phyloP scores from a whole-genome alignment of 441 rosid genomes.

The Theobroma grandiflorum region DNA sequence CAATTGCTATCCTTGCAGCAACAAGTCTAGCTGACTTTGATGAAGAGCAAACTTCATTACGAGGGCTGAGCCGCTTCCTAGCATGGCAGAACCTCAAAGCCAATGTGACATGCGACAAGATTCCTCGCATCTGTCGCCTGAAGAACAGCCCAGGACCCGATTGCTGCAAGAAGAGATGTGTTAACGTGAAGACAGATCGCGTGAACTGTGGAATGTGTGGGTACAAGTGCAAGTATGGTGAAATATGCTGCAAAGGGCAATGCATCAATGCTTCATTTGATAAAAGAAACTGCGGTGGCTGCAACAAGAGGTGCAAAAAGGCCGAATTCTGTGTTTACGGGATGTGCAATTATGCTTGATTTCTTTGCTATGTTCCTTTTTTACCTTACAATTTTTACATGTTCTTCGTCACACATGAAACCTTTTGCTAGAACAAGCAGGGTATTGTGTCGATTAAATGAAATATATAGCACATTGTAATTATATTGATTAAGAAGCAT shows the following conservation, averaged over 20 bases:
- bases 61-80: background rate
- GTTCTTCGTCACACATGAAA: too few relatives aligned
- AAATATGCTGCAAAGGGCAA: slow-evolving; percentile 43
- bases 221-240: slow-evolving; percentile 47
- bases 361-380: background rate
- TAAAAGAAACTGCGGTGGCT: slow-evolving; percentile 44
- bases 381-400: too few relatives aligned
- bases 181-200: slow-evolving; percentile 33
- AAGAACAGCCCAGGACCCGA: slow-evolving; percentile 23
- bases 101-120: background rate
- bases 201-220: slow-evolving; percentile 48
- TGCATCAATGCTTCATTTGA: slow-evolving; percentile 42
- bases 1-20: background rate
- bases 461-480: too few relatives aligned
- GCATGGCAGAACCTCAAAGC: background rate
- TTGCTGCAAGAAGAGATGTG: slow-evolving; percentile 47
- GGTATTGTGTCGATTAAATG: too few relatives aligned
- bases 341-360: slow-evolving; percentile 48
- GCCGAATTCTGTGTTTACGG: slow-evolving; percentile 45
- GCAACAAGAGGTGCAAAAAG: slow-evolving; percentile 39
- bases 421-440: too few relatives aligned
- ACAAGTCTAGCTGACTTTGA: background rate
- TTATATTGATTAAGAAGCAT: too few relatives aligned
- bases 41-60: background rate
- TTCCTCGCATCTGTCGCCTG: too few relatives aligned